Percentiles rank a stretch among this genome's conserved stretches.
These are phyloP conservation scores for Arthrobotrys megalospora DNA, from an alignment of 2,329 filamentous ascomycete genomes.

Conservation along the genomic window DNA sequence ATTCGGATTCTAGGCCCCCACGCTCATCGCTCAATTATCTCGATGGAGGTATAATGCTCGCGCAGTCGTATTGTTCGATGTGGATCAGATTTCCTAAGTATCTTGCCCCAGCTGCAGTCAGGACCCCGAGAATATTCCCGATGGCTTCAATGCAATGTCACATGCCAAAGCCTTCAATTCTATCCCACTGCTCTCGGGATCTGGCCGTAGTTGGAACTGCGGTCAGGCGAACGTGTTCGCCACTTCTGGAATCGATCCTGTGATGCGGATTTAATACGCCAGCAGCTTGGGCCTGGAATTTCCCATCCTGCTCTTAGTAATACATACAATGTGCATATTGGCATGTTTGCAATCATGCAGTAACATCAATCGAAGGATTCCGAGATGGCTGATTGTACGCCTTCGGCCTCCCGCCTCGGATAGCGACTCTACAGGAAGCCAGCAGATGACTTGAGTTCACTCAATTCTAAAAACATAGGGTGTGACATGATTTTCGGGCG, in stretches of 20 bases:
- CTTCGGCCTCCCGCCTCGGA: no score
- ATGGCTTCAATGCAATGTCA: neutral
- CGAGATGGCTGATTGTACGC: no score
- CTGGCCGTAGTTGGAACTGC: no score
- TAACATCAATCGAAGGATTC: neutral
- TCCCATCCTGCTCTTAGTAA: neutral
- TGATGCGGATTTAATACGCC: neutral
- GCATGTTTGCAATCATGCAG: neutral
- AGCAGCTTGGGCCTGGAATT: neutral
- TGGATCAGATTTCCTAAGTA: neutral
- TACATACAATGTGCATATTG: neutral
- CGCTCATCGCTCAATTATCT: no score
- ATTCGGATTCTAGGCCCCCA: no score
- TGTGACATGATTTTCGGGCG: no score
- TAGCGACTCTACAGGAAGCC: no score
- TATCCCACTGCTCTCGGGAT: no score
- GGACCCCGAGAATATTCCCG: neutral
- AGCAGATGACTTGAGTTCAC: no score
- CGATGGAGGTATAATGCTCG: neutral
- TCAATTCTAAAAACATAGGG: no score
- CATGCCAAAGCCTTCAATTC: slow-evolving; percentile 19
- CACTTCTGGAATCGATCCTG: neutral
- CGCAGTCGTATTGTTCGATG: neutral
- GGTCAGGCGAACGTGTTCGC: neutral
- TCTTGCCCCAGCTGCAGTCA: neutral